Base-by-base conservation (phyloP, 2,329 filamentous ascomycete genomes). In the Trichoderma semiorbis region DNA sequence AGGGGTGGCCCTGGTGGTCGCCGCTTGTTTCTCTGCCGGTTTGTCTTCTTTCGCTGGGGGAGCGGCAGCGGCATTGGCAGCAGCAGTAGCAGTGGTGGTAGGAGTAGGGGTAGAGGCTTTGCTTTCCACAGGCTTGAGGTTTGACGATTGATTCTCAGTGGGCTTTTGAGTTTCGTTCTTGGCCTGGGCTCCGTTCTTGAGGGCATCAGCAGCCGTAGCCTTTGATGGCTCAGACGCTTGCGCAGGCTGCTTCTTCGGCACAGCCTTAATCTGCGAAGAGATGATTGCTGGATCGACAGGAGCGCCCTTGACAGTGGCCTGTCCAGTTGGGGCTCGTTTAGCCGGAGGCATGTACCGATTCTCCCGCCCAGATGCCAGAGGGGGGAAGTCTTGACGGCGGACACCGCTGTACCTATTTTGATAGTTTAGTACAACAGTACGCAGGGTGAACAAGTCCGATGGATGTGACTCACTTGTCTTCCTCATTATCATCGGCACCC, bases 301-400 rank as follows among this genome's bases (percentile, higher is more conserved):
- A 53, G 90, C 93, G 57, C 93, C 92, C 75, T 90, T 87, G 26
- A 95, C 91, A 10, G 91, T 93, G 5, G 93, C 85, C 74, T 93
- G 89, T 30, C 86, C 90, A 36, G 92, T 89, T 21, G 93, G 93
- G 10, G 95, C 92, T 76, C 96, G 90, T 80, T 93, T 89, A 21
- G 93, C 95, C 5, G 96, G 96, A 39, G 96, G 95, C 0, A 92
- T 97, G 80, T 99, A 99, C 81, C 93, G 95, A 81, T 88, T 89
- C 75, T 86, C 84, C 21, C 85, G 82, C 57, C 81, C 83, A 62
- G 73, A 74, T 21, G 83, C 79, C 36, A 97, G 85, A n/a, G 92
- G 87, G 7, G 91, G 88, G 76, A 92, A 92, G 70, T 93, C 91
- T 74, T 89, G 86, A 74, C 95, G 91, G 74, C 91, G 91, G 70